Base-by-base conservation (phyloP, 495 filamentous ascomycete genomes). In the Aspergillus homomorphus region DNA sequence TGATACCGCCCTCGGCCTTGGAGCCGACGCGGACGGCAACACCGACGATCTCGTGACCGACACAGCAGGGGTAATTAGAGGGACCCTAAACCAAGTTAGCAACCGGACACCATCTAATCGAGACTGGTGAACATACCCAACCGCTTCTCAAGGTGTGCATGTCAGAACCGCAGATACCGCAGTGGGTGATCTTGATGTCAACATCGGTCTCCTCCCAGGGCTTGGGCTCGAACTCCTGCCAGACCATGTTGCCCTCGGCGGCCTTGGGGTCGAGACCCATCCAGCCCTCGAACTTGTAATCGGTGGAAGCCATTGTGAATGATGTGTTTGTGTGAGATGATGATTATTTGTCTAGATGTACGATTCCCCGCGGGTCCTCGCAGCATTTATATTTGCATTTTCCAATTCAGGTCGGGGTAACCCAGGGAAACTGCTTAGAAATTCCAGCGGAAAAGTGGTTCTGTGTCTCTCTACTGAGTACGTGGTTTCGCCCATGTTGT, bases 21-120 rank as follows among this genome's bases (percentile, higher is more conserved):
- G 71, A 75, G 28, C 89, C 90, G 23, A 91, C 84, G n/a, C 83
- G 82, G n/a, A 90, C 84, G 6, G 82, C 88, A 19, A 69, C 81
- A 44, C 90, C 90, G 46, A 90, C 82, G 50, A 94, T 89, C 67
- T 94, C 90, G 72, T 91, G 89, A 43, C 88, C 89, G 43, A 89
- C 87, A 64, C 80, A 80, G 69, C 77, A 81, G 18, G 87, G 86
- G 69, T 89, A 89, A 2, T 69, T 60, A 15, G 84, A 83, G 33
- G 75, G 75, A 0, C 79, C 61, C 64, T 66, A 28, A 7, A 22
- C 33, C 8, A 8, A 23, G 51, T 61, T 38, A 61, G 57, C 23
- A 49, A 28, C 3, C 42, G 1, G 1, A 19, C 19, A 52, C 33
- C 12, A 38, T 38, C 4, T 28, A 22, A 43, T n/a, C 42, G n/a